Evolutionary conservation across 73 alveolate species (phyloP).

Genomic region (Tetrahymena elliotti): DNA sequence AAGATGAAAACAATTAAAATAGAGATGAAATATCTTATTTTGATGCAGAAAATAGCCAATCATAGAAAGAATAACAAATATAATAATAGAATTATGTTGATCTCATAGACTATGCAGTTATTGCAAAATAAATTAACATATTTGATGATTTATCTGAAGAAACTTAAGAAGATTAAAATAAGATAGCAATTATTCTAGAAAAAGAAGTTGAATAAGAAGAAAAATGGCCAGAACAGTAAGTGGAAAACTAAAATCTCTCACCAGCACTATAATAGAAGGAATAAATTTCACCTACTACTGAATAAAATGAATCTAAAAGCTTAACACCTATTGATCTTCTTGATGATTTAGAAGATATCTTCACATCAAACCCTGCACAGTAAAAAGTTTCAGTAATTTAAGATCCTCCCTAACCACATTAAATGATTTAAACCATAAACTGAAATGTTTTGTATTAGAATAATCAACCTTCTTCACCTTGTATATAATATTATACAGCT

Average conservation of each 20-base stretch:
- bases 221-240: neutral
- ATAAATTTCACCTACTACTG: neutral
- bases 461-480: too few species aligned
- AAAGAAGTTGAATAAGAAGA: neutral
- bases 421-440: neutral
- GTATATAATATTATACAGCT: too few species aligned
- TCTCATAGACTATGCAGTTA: neutral
- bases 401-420: neutral
- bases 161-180: neutral
- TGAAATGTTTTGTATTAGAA: neutral
- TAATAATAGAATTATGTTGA: neutral
- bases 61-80: neutral
- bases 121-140: neutral
- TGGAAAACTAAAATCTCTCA: too few species aligned
- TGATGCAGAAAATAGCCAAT: neutral
- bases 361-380: neutral
- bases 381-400: neutral
- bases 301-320: neutral
- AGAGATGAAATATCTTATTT: neutral
- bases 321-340: neutral
- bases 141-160: neutral
- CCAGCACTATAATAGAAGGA: neutral
- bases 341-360: neutral
- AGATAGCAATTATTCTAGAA: neutral
- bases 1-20: neutral